A percentile compares a stretch with the other conserved stretches of the same genome.
Evolutionary conservation across 768 basidiomycete genomes (phyloP).

Genomic region (Coprinopsis marcescibilis): DNA sequence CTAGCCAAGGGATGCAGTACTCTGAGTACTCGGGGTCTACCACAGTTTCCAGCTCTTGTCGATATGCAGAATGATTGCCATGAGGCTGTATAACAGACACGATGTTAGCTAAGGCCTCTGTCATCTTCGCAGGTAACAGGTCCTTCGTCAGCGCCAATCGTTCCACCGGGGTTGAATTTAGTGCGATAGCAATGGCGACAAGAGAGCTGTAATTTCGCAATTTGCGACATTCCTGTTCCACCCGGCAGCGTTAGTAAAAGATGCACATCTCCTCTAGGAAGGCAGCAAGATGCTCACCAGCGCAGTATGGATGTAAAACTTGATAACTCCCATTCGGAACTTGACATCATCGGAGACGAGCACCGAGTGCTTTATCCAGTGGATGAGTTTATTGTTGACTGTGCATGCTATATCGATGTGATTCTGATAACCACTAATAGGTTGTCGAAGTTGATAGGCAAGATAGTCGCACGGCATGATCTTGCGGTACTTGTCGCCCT

Average conservation of each 20-base stretch:
- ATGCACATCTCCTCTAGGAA: neutral
- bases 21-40: slow-evolving; percentile 17
- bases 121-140: slow-evolving; percentile 22
- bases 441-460: slow-evolving; percentile 27
- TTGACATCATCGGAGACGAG: slow-evolving; percentile 32
- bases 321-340: slow-evolving; percentile 32
- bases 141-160: slow-evolving; percentile 29
- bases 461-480: slow-evolving; percentile 39
- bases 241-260: neutral
- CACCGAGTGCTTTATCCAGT: slow-evolving; percentile 36
- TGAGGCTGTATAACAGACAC: slow-evolving; percentile 28
- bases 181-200: slow-evolving; percentile 35
- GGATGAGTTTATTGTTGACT: slow-evolving; percentile 33
- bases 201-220: slow-evolving; percentile 39
- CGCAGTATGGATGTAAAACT: slow-evolving; percentile 39
- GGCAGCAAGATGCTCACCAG: slow-evolving; percentile 21
- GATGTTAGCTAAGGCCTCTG: slow-evolving; percentile 26
- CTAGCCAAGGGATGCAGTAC: slow-evolving; percentile 37
- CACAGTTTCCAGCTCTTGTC: slow-evolving; percentile 24
- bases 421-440: slow-evolving; percentile 19
- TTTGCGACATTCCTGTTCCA: slow-evolving; percentile 36
- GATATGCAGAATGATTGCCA: slow-evolving; percentile 32
- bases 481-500: slow-evolving; percentile 34
- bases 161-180: slow-evolving; percentile 34
- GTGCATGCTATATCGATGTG: slow-evolving; percentile 28